Evolutionary conservation across 352 stramenopile genomes (phyloP).

Genomic region (Sclerospora graminicola): DNA sequence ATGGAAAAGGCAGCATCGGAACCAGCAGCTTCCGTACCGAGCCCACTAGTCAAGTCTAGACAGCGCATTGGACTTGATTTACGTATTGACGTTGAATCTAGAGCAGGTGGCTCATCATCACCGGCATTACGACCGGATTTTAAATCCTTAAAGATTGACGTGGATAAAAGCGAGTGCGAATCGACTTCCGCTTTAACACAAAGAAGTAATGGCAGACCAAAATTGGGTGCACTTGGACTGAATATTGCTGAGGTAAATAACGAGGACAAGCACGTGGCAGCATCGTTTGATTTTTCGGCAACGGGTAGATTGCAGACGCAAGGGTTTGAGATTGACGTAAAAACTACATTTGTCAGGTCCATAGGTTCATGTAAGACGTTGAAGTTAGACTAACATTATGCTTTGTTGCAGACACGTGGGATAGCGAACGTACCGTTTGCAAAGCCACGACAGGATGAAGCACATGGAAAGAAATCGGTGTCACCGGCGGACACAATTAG

Average conservation of each 20-base stretch:
- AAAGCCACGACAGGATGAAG: conserved; percentile 7
- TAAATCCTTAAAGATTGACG: conserved; percentile 37
- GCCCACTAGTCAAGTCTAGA: conserved; percentile 14
- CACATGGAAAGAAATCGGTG: conserved; percentile 6
- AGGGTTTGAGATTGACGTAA: conserved; percentile 79
- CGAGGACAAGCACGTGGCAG: conserved; percentile 44
- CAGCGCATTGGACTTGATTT: conserved; percentile 41
- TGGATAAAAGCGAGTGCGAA: conserved; percentile 13
- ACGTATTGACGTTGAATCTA: conserved; percentile 35
- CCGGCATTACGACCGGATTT: conserved; percentile 21
- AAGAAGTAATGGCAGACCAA: conserved; percentile 22
- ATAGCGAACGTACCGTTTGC: conserved; percentile 62
- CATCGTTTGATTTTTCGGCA: conserved; percentile 75
- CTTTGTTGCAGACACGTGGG: conserved; percentile 42
- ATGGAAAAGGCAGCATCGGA: neutral
- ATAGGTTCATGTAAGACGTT: too few relatives aligned
- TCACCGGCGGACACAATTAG: conserved; percentile 16
- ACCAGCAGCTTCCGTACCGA: conserved; percentile 6
- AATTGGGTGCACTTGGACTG: conserved; percentile 38
- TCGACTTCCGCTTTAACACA: conserved; percentile 6
- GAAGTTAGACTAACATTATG: conserved; percentile 1
- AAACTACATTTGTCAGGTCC: too few relatives aligned
- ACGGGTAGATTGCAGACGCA: conserved; percentile 67
- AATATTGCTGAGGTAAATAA: conserved; percentile 55
- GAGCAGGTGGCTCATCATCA: conserved; percentile 1